phyloP scores from a whole-genome alignment of 1,139 yeast genomes.

The Nadsonia starkeyi-henricii region DNA sequence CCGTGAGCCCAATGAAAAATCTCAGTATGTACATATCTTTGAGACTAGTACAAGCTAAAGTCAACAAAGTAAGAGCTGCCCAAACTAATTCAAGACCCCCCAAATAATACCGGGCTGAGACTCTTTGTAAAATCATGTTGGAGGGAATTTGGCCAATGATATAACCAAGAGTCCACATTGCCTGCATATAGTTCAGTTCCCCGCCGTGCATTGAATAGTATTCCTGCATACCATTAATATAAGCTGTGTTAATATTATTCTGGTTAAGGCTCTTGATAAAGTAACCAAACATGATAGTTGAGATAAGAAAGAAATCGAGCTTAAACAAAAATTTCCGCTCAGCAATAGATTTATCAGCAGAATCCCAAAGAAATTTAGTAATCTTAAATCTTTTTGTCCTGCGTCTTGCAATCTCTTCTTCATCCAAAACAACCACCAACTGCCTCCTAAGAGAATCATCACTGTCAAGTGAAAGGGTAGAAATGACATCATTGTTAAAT shows the following conservation, averaged over 20 bases:
- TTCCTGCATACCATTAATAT: slow-evolving; percentile 49
- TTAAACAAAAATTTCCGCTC: slow-evolving; percentile 19
- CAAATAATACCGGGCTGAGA: slow-evolving; percentile 39
- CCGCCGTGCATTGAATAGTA: slow-evolving; percentile 30
- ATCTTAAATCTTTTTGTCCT: slow-evolving; percentile 2
- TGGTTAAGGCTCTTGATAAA: slow-evolving; percentile 20
- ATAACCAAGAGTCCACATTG: slow-evolving; percentile 47
- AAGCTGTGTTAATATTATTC: slow-evolving; percentile 30
- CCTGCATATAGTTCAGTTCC: slow-evolving; percentile 36
- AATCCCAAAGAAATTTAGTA: slow-evolving; percentile 19
- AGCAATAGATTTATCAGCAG: slow-evolving; percentile 18
- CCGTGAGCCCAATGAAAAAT: slow-evolving; percentile 40
- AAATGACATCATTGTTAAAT: too few species aligned
- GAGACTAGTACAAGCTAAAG: slow-evolving; percentile 31
- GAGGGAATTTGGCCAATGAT: slow-evolving; percentile 48
- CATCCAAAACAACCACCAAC: too few species aligned
- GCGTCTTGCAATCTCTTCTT: not conserved
- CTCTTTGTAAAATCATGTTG: slow-evolving; percentile 37
- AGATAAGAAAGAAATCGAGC: slow-evolving; percentile 18
- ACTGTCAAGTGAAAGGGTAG: too few species aligned
- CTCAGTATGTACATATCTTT: slow-evolving; percentile 36
- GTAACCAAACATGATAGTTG: slow-evolving; percentile 17
- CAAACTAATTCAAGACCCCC: slow-evolving; percentile 40
- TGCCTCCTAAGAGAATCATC: too few species aligned
- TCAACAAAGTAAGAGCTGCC: slow-evolving; percentile 36